A percentile compares a stretch with the other conserved stretches of the same genome.
Evolutionary conservation across 2,329 filamentous ascomycete species (phyloP).

Genomic region (Nemania sp.): DNA sequence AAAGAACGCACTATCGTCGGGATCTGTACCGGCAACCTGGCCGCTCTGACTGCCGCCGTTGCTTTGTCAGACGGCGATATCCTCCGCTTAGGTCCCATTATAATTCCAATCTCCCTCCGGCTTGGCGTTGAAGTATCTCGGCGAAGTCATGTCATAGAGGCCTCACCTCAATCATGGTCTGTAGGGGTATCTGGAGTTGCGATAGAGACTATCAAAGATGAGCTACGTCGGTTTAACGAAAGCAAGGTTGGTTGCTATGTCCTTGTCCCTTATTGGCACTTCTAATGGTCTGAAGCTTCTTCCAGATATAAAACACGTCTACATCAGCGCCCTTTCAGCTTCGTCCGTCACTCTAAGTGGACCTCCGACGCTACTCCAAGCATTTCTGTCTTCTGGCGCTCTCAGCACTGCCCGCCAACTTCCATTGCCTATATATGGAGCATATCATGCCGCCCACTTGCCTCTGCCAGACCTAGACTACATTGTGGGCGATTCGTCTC

Average conservation of each 20-base stretch:
- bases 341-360: slow-evolving; percentile 6
- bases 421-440: slow-evolving; percentile 6
- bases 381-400: not conserved
- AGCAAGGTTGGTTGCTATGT: not conserved
- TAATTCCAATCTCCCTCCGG: not conserved
- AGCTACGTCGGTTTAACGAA: not conserved
- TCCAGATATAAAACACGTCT: slow-evolving; percentile 4
- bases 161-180: not conserved
- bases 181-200: slow-evolving; percentile 3
- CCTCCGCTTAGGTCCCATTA: not conserved
- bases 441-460: slow-evolving; percentile 8
- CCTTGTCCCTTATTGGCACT: not conserved
- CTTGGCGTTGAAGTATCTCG: slow-evolving; percentile 1
- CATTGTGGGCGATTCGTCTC: slow-evolving; percentile 3
- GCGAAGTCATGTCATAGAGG: not conserved
- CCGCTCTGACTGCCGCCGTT: not conserved
- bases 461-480: not conserved
- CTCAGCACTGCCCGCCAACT: not conserved
- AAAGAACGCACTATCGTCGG: not conserved
- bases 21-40: slow-evolving; percentile 1
- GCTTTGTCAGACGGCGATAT: not conserved
- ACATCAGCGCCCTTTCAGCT: slow-evolving; percentile 5
- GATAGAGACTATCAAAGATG: not conserved
- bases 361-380: not conserved
- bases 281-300: slow-evolving; percentile 2